Evolutionary conservation across 805 yeast genomes (phyloP).

Genomic region (Metschnikowia shivogae): DNA sequence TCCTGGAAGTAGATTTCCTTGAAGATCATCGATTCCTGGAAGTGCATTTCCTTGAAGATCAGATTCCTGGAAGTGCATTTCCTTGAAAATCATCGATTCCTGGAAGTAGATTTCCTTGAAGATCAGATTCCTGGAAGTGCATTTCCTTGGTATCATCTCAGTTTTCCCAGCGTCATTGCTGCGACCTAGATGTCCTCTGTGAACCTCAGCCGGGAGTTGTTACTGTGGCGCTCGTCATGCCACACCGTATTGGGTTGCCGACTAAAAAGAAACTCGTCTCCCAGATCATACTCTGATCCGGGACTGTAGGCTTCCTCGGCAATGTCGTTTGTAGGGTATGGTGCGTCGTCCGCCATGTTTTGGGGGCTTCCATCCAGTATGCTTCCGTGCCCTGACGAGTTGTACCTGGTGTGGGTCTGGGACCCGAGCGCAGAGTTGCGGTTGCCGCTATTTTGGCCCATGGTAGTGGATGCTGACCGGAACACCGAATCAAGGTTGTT

Average conservation of each 20-base stretch:
- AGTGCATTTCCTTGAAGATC: no score
- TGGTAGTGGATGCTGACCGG: constrained; percentile 12
- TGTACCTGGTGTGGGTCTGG: constrained; percentile 14
- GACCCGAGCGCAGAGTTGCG: constrained; percentile 9
- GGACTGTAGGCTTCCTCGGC: constrained; percentile 3
- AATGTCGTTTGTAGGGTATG: constrained; percentile 8
- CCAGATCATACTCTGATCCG: constrained; percentile 12
- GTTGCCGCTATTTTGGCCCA: constrained; percentile 10
- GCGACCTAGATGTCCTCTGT: constrained; percentile 14
- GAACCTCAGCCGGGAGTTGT: constrained; percentile 19
- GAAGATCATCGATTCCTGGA: no score
- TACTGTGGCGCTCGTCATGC: constrained; percentile 13
- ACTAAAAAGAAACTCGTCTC: constrained; percentile 12
- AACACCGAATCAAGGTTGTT: constrained; percentile 42
- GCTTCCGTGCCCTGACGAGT: constrained; percentile 9
- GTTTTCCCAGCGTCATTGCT: background rate
- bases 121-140: no score
- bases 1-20: no score
- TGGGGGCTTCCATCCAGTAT: constrained; percentile 1
- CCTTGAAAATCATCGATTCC: no score
- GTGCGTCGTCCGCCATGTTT: background rate
- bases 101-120: no score
- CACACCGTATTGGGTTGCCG: constrained; percentile 10
- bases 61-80: no score
- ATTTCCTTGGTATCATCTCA: background rate